Evolutionary conservation across 176 grass and related monocot species (phyloP).

Genomic region (Aegilops sharonensis): DNA sequence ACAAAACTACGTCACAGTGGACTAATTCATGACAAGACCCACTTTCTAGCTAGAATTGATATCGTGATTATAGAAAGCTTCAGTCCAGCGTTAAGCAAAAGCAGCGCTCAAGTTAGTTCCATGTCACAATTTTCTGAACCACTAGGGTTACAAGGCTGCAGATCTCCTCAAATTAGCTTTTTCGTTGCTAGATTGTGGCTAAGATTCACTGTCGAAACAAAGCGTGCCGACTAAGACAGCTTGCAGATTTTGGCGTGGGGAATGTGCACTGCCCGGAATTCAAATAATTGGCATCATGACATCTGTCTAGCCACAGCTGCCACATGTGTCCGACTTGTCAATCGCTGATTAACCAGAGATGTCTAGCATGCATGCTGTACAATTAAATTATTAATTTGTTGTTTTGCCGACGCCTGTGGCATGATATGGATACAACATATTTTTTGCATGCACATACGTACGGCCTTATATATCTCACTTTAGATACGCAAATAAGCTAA

Average conservation of each 20-base stretch:
- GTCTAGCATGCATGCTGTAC: too few species aligned
- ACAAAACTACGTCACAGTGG: too few species aligned
- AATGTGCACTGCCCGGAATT: background rate
- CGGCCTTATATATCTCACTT: too few species aligned
- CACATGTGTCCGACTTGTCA: background rate
- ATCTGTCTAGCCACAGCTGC: background rate
- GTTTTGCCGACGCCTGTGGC: too few species aligned
- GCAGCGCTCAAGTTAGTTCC: background rate
- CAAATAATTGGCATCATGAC: background rate
- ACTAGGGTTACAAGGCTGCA: background rate
- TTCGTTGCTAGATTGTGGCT: background rate
- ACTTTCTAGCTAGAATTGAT: background rate
- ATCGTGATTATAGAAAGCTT: background rate
- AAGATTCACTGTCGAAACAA: background rate
- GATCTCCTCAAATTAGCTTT: background rate
- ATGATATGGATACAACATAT: too few species aligned
- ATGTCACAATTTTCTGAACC: background rate
- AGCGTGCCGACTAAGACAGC: background rate
- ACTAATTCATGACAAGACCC: background rate
- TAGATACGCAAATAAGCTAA: too few species aligned
- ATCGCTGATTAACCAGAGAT: background rate
- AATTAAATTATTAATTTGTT: too few species aligned
- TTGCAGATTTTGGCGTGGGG: background rate
- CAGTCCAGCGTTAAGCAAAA: background rate
- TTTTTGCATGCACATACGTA: too few species aligned